A percentile compares a stretch with the other conserved stretches of the same genome.
These are phyloP conservation scores for Paratinospora sagittata DNA, from an alignment of 164 flowering plant genomes.

Conservation along the genomic window DNA sequence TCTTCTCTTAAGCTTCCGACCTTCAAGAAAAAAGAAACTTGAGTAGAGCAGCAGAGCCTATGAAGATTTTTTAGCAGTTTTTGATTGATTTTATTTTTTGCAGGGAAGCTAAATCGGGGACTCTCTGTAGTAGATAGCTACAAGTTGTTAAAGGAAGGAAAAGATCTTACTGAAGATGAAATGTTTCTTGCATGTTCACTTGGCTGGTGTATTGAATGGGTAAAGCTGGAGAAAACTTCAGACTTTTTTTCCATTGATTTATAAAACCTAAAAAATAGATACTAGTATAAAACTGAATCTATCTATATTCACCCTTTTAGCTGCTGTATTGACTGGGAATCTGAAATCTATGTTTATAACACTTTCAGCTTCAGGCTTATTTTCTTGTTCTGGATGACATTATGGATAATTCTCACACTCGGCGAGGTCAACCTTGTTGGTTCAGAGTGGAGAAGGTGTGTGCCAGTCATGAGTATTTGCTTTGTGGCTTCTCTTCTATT, in stretches of 20 bases:
- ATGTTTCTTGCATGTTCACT: slow-evolving; percentile 63
- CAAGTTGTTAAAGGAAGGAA: slow-evolving; percentile 61
- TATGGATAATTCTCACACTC: slow-evolving; percentile 81
- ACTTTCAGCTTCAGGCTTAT: slow-evolving; percentile 87
- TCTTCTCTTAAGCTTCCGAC: neutral
- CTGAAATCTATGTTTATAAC: slow-evolving; percentile 8
- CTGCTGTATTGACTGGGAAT: slow-evolving; percentile 1
- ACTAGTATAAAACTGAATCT: neutral
- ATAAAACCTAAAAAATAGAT: neutral
- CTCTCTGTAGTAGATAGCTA: slow-evolving; percentile 91
- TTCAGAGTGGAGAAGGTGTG: slow-evolving; percentile 71
- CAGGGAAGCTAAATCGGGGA: slow-evolving; percentile 93
- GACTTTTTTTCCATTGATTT: neutral
- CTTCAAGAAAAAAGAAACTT: neutral
- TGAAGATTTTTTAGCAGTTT: neutral
- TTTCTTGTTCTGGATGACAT: slow-evolving; percentile 97
- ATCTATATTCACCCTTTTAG: no score
- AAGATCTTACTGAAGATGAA: slow-evolving; percentile 63
- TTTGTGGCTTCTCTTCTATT: neutral
- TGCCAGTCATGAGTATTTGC: neutral
- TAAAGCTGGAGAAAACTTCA: slow-evolving; percentile 19
- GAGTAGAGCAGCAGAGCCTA: neutral
- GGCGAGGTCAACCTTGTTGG: slow-evolving; percentile 96
- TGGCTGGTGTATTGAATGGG: slow-evolving; percentile 99
- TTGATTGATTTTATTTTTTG: slow-evolving; percentile 3